These are phyloP conservation scores for Thalassia testudinum DNA, from an alignment of 116 monocot species.

Conservation along the genomic window DNA sequence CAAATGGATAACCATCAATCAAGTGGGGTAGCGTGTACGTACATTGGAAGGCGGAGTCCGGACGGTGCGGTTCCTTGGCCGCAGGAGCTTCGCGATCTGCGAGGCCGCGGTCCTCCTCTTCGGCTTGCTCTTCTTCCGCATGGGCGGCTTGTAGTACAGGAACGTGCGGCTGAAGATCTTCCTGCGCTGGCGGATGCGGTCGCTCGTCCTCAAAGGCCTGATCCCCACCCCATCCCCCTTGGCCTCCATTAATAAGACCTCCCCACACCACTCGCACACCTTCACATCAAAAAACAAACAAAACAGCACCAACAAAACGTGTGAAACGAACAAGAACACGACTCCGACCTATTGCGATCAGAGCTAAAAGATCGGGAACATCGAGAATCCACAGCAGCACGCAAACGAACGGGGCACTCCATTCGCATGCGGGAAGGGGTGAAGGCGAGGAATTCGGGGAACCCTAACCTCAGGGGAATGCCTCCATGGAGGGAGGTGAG, in stretches of 20 bases:
- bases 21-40: constrained; percentile 1
- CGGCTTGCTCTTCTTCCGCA: constrained; percentile 60
- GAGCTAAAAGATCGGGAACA: too few relatives aligned
- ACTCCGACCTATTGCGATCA: too few relatives aligned
- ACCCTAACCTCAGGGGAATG: too few relatives aligned
- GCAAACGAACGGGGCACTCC: too few relatives aligned
- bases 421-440: too few relatives aligned
- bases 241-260: constrained; percentile 29
- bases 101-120: constrained; percentile 59
- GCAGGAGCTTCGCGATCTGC: constrained; percentile 72
- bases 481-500: too few relatives aligned
- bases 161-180: constrained; percentile 30
- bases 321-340: too few relatives aligned
- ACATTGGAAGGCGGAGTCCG: constrained; percentile 20
- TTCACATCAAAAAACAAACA: too few relatives aligned
- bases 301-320: too few relatives aligned
- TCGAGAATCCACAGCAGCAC: too few relatives aligned
- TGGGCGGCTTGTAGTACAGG: constrained; percentile 44
- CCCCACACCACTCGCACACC: too few relatives aligned
- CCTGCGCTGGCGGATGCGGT: constrained; percentile 57
- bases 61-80: constrained; percentile 32
- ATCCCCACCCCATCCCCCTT: constrained; percentile 20
- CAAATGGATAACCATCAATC: background rate
- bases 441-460: too few relatives aligned
- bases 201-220: constrained; percentile 60